Base-by-base conservation (phyloP, 2,329 filamentous ascomycete species). In the Hymenoscyphus infarciens region DNA sequence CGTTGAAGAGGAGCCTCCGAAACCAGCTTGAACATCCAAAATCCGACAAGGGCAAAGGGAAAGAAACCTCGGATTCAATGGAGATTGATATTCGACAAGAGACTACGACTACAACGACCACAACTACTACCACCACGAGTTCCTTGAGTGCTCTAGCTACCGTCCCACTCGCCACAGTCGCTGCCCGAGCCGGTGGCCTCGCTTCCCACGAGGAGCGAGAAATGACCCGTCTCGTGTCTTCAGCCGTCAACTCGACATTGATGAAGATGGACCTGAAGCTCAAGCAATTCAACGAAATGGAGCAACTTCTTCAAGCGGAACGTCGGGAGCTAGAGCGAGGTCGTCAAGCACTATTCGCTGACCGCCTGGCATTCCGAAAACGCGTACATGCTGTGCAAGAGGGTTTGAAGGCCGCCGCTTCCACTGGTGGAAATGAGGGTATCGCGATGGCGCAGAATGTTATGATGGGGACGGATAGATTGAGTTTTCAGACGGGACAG, bases 171-270 rank as follows among this genome's bases (percentile, higher is more conserved):
- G 92, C 91, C 19, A 85, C 93, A 8, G 89, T 94, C 66, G 93
- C 93, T 13, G 92, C 91, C 1, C 90, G 95, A 64, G 86, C 93
- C 1, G 89, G 90, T 7, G 95, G 89, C 3, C 86, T 99, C 38
- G 93, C 94, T 31, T 97, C 94, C 2, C 92, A 98, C 70, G 94
- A 98, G 76, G 95, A 99, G 77, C 90, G 96, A 63, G 92, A 97
- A 77, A 95, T 98, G 86, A 96, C 93, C 22, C 90, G 92, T 16
- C 86, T 98, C 56, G 91, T 99, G 10, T 94, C 92, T 2, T 90
- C 92, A 5, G 92, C 92, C 0, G 91, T 97, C 59, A 99, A 99
- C 74, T 83, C 96, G 13, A 94, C 91, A n/a, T 81, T 98, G 38
- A 89, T 97, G 74, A 99, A 99, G 78, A 87, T 98, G 66, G 92